phyloP scores from a whole-genome alignment of 352 stramenopile genomes.

The Aphanomyces euteiches region DNA sequence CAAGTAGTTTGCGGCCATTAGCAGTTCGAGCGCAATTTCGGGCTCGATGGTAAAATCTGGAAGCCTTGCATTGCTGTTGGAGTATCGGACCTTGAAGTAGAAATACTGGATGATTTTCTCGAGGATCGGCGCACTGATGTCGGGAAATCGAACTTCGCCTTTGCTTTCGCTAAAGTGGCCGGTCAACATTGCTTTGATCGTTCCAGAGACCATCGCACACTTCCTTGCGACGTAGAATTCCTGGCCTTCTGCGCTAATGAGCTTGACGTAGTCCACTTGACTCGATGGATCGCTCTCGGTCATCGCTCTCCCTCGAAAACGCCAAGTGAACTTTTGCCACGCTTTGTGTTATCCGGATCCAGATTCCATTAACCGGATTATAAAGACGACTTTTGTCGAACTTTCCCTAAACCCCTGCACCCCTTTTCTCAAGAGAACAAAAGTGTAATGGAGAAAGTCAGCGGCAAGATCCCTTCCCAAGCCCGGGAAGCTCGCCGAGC shows the following conservation, averaged over 20 bases:
- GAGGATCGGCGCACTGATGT: slow-evolving; percentile 94
- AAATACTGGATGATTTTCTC: slow-evolving; percentile 98
- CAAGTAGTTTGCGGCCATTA: slow-evolving; percentile 98
- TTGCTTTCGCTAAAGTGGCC: slow-evolving; percentile 91
- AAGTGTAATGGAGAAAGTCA: not conserved
- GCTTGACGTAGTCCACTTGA: slow-evolving; percentile 26
- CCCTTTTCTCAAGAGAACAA: too few relatives aligned
- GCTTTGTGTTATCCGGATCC: slow-evolving; percentile 1
- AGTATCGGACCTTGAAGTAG: slow-evolving; percentile 97
- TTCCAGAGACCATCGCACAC: slow-evolving; percentile 93
- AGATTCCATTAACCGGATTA: too few relatives aligned
- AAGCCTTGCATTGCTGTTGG: slow-evolving; percentile 90
- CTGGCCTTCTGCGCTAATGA: slow-evolving; percentile 89
- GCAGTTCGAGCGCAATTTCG: slow-evolving; percentile 95
- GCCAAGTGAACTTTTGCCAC: not conserved
- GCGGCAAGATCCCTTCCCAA: not conserved
- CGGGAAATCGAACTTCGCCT: slow-evolving; percentile 96
- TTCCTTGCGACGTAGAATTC: slow-evolving; percentile 94
- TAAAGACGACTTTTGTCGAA: too few relatives aligned
- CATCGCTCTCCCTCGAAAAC: slow-evolving; percentile 6
- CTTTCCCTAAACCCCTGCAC: too few relatives aligned
- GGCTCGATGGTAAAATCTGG: slow-evolving; percentile 98
- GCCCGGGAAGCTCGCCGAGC: too few relatives aligned
- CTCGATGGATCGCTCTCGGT: not conserved
- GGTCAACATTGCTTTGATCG: slow-evolving; percentile 96